A percentile compares a stretch with the other conserved stretches of the same genome.
Evolutionary conservation across 1,284 basidiomycete genomes (phyloP).

Genomic region (Polyporus tsugae): DNA sequence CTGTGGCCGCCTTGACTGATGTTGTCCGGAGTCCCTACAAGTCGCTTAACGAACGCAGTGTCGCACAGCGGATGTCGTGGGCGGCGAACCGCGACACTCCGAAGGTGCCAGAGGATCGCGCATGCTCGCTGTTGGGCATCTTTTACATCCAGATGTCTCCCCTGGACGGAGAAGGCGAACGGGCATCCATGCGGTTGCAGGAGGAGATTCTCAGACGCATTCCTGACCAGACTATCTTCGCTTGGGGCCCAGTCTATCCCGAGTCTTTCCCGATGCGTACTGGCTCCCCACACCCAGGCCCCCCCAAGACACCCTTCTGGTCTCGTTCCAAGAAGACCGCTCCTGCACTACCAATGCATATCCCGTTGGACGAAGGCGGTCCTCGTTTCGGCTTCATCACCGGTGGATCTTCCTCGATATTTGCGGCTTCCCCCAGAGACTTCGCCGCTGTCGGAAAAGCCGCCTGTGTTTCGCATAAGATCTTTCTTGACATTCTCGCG

Average conservation of each 20-base stretch:
- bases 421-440: too few relatives aligned
- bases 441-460: too few relatives aligned
- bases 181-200: slow-evolving; percentile 9
- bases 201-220: slow-evolving; percentile 8
- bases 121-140: slow-evolving; percentile 19
- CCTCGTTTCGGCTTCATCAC: too few relatives aligned
- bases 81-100: slow-evolving; percentile 10
- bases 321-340: too few relatives aligned
- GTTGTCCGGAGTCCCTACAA: not conserved
- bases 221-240: slow-evolving; percentile 12
- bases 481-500: too few relatives aligned
- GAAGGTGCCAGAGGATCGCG: slow-evolving; percentile 16
- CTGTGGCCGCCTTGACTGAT: not conserved
- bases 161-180: slow-evolving; percentile 10
- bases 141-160: slow-evolving; percentile 14
- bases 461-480: too few relatives aligned
- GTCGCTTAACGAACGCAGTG: not conserved
- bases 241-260: slow-evolving; percentile 1
- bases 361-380: too few relatives aligned
- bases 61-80: slow-evolving; percentile 23
- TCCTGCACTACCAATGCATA: too few relatives aligned
- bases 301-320: too few relatives aligned
- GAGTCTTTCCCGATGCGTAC: not conserved
- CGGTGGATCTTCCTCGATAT: too few relatives aligned
- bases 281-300: not conserved